Percentiles rank a stretch among this genome's conserved stretches.
Conservation (phyloP, 495 filamentous ascomycete species). For the Parathielavia hyrcaniae region DNA sequence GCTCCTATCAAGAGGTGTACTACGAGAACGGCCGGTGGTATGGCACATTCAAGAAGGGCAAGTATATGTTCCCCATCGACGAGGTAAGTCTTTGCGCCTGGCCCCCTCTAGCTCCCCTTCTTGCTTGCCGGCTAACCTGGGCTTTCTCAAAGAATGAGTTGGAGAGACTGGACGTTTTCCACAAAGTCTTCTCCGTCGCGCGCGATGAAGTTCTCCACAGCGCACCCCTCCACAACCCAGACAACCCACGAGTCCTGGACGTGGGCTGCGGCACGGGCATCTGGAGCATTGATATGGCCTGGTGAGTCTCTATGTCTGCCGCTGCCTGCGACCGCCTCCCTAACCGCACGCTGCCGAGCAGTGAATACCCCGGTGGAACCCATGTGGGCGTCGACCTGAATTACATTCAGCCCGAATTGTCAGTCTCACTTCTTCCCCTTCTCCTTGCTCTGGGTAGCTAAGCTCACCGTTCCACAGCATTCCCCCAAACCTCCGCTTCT, state of each 20-base stretch:
- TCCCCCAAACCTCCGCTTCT: constrained; percentile 62
- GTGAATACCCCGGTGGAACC: constrained; percentile 22
- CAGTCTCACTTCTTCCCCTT: constrained; percentile 19
- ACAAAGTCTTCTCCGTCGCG: constrained; percentile 65
- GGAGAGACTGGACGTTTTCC: constrained; percentile 72
- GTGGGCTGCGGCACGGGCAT: constrained; percentile 86
- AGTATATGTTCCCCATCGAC: constrained; percentile 58
- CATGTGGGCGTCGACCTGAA: constrained; percentile 53
- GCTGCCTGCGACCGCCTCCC: not conserved
- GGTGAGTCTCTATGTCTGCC: constrained; percentile 45
- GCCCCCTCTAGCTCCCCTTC: not conserved
- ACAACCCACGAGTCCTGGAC: constrained; percentile 58
- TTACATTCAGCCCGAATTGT: constrained; percentile 72
- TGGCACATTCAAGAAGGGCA: constrained; percentile 50
- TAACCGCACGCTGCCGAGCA: constrained; percentile 1
- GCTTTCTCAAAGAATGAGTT: constrained; percentile 49
- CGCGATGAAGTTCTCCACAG: constrained; percentile 53
- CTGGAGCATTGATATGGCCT: constrained; percentile 83
- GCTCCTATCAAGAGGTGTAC: constrained; percentile 28
- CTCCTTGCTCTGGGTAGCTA: not conserved
- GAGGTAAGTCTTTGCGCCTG: constrained; percentile 39
- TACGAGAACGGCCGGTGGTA: constrained; percentile 53
- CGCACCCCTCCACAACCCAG: constrained; percentile 43
- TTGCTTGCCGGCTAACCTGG: not conserved
- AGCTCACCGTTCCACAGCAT: constrained; percentile 48